A percentile compares a stretch with the other conserved stretches of the same genome.
Evolutionary conservation across 306 rosid genomes (phyloP).

Genomic region (Senna tora): DNA sequence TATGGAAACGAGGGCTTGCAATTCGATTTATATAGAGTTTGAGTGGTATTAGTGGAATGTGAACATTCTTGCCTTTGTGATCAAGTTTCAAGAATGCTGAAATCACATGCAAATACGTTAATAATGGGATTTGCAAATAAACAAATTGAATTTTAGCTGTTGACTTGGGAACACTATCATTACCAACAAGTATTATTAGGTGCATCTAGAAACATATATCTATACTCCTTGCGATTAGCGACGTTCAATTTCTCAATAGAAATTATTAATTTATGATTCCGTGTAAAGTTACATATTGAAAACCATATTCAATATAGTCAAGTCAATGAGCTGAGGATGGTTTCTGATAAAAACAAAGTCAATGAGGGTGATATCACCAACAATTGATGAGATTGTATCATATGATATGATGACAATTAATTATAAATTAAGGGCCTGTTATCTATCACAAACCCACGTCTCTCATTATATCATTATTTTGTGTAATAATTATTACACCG

Average conservation of each 20-base stretch:
- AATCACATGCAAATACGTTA: not conserved
- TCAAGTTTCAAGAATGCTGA: not conserved
- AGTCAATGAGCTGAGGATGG: not conserved
- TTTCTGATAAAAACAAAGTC: too few species aligned
- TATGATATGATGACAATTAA: too few species aligned
- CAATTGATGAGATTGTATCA: not conserved
- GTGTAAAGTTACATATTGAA: not conserved
- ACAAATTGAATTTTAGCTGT: not conserved
- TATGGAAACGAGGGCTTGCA: constrained; percentile 17
- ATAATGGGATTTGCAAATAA: constrained; percentile 4
- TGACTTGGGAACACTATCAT: not conserved
- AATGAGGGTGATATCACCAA: not conserved
- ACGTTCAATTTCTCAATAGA: not conserved
- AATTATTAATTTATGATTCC: not conserved
- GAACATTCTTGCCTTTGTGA: not conserved
- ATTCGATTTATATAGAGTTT: not conserved
- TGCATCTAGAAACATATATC: not conserved
- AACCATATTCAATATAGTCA: not conserved
- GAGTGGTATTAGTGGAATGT: not conserved
- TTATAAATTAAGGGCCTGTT: too few species aligned
- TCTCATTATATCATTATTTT: not conserved
- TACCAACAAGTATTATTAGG: not conserved
- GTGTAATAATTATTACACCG: not conserved
- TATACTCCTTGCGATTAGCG: not conserved
- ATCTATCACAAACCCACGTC: not conserved